Evolutionary conservation across 176 grass and related monocot species (phyloP).

Genomic region (Zoysia japonica): DNA sequence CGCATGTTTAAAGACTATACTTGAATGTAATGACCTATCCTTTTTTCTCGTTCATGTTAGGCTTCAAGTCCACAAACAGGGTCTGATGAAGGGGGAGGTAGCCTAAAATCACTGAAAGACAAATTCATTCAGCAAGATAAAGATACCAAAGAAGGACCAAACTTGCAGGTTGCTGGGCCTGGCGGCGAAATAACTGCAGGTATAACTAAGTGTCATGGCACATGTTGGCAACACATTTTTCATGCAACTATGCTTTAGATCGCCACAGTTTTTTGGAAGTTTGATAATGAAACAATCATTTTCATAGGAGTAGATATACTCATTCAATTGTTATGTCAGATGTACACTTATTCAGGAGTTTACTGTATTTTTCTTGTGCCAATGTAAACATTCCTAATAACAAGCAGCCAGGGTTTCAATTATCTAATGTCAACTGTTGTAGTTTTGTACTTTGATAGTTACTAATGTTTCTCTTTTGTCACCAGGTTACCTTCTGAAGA

Average conservation of each 20-base stretch:
- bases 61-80: constrained; percentile 75
- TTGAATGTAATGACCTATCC: constrained; percentile 24
- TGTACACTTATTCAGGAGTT: neutral
- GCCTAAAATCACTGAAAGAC: constrained; percentile 74
- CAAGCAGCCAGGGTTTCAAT: neutral
- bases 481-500: constrained; percentile 81
- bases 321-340: neutral
- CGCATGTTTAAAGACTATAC: neutral
- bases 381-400: constrained; percentile 16
- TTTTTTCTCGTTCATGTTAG: constrained; percentile 47
- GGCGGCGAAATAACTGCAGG: constrained; percentile 87
- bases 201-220: constrained; percentile 25
- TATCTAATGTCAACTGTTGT: constrained; percentile 15
- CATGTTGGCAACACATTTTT: neutral
- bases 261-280: constrained; percentile 9
- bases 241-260: neutral
- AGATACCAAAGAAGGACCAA: constrained; percentile 82
- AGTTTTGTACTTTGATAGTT: constrained; percentile 21
- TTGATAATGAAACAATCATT: constrained; percentile 15
- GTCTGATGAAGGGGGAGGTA: constrained; percentile 61
- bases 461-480: constrained; percentile 17
- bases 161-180: constrained; percentile 83
- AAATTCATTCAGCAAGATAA: constrained; percentile 81
- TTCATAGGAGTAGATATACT: neutral
- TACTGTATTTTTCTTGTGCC: constrained; percentile 11